Base-by-base conservation (phyloP, 169 alveolate genomes). In the Plasmodium coatneyi region DNA sequence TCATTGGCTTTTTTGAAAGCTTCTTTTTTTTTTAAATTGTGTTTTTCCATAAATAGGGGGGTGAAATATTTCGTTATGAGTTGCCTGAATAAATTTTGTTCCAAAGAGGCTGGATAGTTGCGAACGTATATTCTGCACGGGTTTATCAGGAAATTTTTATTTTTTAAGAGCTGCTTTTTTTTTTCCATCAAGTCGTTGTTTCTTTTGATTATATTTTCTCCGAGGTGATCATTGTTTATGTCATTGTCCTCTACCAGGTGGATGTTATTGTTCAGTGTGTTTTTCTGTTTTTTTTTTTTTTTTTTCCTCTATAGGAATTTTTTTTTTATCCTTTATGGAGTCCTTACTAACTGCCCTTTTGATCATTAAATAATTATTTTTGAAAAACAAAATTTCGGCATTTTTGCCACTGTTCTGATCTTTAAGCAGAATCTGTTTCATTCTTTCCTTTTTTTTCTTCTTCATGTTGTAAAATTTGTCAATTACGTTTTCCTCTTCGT, bases 321-420 rank as follows among this genome's bases (percentile, higher is more conserved):
- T 91, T 49, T 71, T 91, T 66, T 91, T 91, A 10, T 91, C 83
- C 56, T 70, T 71, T 66, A 91, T 71, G 82, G 41, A 22, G 39
- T 91, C 95, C 39, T 80, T 91, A 43, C 71, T 66, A n/a, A 91
- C 92, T 7, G 95, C 95, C 60, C 95, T 91, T 81, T 91, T 91
- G 49, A 91, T 80, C 92, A 91, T 82, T 70, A 91, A 43, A 46
- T 91, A 91, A 70, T 43, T 91, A 71, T 91, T 91, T 91, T 91
- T 91, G 56, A 80, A 91, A 81, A 49, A 91, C 32, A 91, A 71
- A 91, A 81, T 32, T 41, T 81, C 95, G 12, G 95, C 71, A 36
- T 82, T 60, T 56, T 41, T 32, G 12, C 43, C 71, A 5, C 72
- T 91, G 22, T 28, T 10, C 30, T 70, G 19, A 46, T 81, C 95